Base-by-base conservation (phyloP, 306 rosid species). In the Dryas alaskensis region DNA sequence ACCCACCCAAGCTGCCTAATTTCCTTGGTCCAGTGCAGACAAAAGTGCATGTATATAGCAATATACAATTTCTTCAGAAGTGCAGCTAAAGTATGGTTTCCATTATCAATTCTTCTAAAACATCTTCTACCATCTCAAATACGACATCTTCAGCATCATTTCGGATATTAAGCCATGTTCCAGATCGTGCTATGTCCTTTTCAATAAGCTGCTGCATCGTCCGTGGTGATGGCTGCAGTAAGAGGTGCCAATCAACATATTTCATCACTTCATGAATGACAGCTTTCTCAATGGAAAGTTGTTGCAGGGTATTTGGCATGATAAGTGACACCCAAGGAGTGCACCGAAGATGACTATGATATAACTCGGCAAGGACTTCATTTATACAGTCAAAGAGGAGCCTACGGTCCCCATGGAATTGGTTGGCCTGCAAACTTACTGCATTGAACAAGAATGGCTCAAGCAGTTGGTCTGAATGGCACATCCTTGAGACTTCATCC, bases 111-210 rank as follows among this genome's bases (percentile, higher is more conserved):
- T 84, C 84, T 76, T 83, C 86, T 49, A 93, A 81, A 80, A 84
- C 81, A 50, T 74, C 72, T 74, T 85, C 88, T 46, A 76, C 87
- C 65, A 83, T 67, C 70, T 88, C 87, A 19, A 58, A 55, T 59
- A 77, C 80, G 12, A 81, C 55, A 39, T 80, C 86, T 82, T 86
- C 84, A 49, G 50, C 66, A 68, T 84, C 91, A 58, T 37, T 69
- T 44, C 73, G 73, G 71, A 69, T 69, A 73, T 81, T 73, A 54
- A 86, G 69, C 98, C 98, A 89, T 48, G 89, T 59, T 50, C 77
- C 82, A 46, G 79, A 74, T 73, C 74, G 77, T 43, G 44, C 75
- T 8, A 89, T 66, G 84, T 87, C 97, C 72, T 65, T 78, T 70
- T 75, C 84, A 77, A 74, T 69, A 54, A 81, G 81, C 80, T 86